Base-by-base conservation (phyloP, 2,329 filamentous ascomycete genomes). In the Xylariaceae sp. region DNA sequence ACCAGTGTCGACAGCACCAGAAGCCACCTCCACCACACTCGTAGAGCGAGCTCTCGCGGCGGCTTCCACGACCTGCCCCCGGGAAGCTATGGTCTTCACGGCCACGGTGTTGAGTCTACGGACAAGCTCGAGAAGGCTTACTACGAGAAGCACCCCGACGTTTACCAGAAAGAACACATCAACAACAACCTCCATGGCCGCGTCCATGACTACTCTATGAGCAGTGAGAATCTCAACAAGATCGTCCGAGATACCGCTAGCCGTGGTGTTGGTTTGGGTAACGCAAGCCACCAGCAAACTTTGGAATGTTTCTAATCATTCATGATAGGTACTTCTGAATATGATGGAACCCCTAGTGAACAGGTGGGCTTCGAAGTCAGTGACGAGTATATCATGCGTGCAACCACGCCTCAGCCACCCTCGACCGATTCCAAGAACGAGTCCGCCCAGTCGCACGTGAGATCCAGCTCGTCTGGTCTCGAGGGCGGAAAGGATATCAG, bases 81-180 rank as follows among this genome's bases (percentile, higher is more conserved):
- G 2, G 93, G 91, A 59, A 96, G 92, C 77, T 97, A 97, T 70
- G 92, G 93, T 62, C 83, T 96, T 57, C 92, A 96, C 69, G 91
- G 92, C 50, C 93, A 97, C 70, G 92, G 91, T 56, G 80, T 89
- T 30, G 81, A 83, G 15, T 80, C 88, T 2, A 84, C 85, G 58
- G 90, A 95, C 75, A 90, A 88, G 71, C 89, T 97, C 47, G 91
- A 96, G 69, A 90, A 89, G 76, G 89, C 89, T 30, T 97, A 96
- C 82, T 95, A 94, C 71, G 85, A 91, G 68, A 97, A 94, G 75
- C 92, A 96, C 69, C 93, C 93, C 0, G 90, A 97, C 65, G 79
- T 88, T 35, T 80, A 83, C 57, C 85, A 88, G 71, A 90, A 93
- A 74, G 90, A 92, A 71, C 83, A 86, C 65, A 82, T 86, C 65